These are phyloP conservation scores for Candida nanaspora DNA, from an alignment of 805 yeast species.

Conservation along the genomic window DNA sequence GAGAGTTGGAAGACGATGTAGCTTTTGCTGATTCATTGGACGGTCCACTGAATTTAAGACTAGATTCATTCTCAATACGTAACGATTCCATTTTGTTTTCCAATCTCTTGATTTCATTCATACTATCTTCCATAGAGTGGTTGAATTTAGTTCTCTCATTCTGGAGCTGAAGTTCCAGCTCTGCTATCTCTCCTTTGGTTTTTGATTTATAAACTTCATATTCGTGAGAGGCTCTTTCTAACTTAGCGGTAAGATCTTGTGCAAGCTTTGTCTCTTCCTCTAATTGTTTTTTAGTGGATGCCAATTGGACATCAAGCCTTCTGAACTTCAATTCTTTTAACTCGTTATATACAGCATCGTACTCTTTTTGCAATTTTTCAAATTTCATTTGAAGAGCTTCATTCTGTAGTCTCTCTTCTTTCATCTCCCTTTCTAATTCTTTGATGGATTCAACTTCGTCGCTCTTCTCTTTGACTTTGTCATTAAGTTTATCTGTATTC, in stretches of 20 bases:
- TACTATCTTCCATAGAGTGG: constrained; percentile 23
- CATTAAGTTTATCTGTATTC: constrained; percentile 16
- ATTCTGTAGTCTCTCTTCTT: constrained; percentile 26
- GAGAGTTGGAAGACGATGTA: constrained; percentile 1
- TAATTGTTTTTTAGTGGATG: constrained; percentile 25
- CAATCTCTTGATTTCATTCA: constrained; percentile 45
- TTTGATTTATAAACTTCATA: constrained; percentile 18
- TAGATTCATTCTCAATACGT: constrained; percentile 51
- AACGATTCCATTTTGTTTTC: constrained; percentile 67
- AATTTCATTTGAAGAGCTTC: constrained; percentile 17
- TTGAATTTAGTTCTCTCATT: constrained; percentile 19
- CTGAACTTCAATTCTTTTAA: constrained; percentile 25
- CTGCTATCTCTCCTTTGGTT: constrained; percentile 13
- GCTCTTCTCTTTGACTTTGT: constrained; percentile 24
- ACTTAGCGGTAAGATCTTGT: constrained; percentile 13
- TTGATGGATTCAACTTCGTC: constrained; percentile 16
- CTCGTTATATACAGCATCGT: constrained; percentile 18
- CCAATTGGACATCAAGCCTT: constrained; percentile 25
- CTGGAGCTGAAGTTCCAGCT: constrained; percentile 22
- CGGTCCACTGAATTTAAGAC: not conserved
- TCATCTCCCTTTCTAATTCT: constrained; percentile 15
- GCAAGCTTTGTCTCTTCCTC: constrained; percentile 26
- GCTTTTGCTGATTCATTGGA: not conserved
- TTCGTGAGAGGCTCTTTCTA: constrained; percentile 14
- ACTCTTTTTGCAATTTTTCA: constrained; percentile 16